phyloP scores from a whole-genome alignment of 371 early-diverging fungal species.

The Mucor racemosus region DNA sequence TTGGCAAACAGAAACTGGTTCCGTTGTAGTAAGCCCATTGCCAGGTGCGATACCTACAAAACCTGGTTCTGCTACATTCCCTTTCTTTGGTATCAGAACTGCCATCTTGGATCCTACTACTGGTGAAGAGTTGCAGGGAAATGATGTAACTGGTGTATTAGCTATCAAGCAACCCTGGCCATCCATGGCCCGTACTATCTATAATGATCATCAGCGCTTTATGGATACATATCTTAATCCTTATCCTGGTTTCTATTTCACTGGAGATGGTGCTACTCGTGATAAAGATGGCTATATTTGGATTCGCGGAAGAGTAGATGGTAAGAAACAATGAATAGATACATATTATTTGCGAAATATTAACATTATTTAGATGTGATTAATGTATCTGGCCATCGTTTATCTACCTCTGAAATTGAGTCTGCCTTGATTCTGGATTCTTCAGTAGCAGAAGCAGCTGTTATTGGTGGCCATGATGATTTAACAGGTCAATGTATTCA shows the following conservation, averaged over 20 bases:
- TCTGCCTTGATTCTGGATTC: constrained; percentile 80
- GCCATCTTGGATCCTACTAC: constrained; percentile 83
- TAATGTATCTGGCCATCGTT: constrained; percentile 97
- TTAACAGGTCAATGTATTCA: constrained; percentile 89
- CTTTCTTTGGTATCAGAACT: constrained; percentile 96
- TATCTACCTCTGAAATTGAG: constrained; percentile 96
- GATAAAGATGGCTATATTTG: constrained; percentile 93
- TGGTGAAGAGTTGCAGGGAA: constrained; percentile 78
- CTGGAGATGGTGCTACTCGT: constrained; percentile 86
- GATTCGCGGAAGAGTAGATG: constrained; percentile 57
- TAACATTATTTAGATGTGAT: constrained; percentile 71
- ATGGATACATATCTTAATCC: constrained; percentile 88
- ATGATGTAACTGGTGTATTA: constrained; percentile 90
- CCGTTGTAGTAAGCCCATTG: constrained; percentile 91
- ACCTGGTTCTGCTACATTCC: constrained; percentile 95
- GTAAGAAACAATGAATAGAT: not conserved
- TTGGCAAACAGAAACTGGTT: constrained; percentile 98
- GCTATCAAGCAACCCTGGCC: constrained; percentile 93
- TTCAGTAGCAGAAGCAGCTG: constrained; percentile 93
- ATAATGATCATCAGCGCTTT: constrained; percentile 89
- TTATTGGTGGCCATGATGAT: constrained; percentile 91
- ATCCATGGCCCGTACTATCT: constrained; percentile 93
- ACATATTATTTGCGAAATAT: too few relatives aligned
- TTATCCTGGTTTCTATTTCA: constrained; percentile 89
- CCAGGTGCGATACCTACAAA: constrained; percentile 87